Conservation (phyloP, 176 grass and related monocot species). For the Aegilops umbellulata region DNA sequence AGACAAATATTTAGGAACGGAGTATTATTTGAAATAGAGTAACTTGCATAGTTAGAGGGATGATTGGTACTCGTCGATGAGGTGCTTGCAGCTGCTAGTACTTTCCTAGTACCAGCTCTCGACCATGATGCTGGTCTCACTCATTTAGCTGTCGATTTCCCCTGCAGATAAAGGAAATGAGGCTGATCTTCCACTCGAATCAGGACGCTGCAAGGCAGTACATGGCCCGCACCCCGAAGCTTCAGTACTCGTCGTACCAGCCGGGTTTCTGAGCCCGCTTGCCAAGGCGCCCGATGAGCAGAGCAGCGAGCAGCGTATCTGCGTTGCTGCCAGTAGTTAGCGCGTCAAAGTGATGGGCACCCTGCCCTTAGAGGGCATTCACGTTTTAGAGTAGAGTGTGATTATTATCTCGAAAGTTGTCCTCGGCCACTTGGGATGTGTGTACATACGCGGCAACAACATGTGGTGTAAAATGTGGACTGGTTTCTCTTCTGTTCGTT, state of each 20-base stretch:
- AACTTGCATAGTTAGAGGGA: background rate
- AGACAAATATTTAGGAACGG: too few species aligned
- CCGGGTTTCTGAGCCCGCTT: background rate
- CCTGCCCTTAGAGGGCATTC: background rate
- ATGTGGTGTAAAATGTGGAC: background rate
- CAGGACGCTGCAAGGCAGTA: conserved; percentile 37
- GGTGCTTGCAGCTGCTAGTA: background rate
- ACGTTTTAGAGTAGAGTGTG: background rate
- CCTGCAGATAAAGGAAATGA: conserved; percentile 60
- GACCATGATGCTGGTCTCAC: background rate
- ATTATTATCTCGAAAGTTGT: background rate
- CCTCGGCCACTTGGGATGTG: background rate
- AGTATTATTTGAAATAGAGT: background rate
- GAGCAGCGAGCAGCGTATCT: background rate
- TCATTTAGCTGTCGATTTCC: background rate
- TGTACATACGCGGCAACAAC: conserved; percentile 4
- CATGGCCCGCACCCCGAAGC: conserved; percentile 2
- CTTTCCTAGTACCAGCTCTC: background rate
- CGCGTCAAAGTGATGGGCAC: background rate
- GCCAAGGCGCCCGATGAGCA: background rate
- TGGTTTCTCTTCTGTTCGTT: background rate
- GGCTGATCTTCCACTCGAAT: conserved; percentile 61
- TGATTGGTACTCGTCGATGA: background rate
- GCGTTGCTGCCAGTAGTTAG: background rate
- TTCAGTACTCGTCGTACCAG: conserved; percentile 1